Conservation (phyloP, 2,329 filamentous ascomycete genomes). For the Aspergillus ochraceus region DNA sequence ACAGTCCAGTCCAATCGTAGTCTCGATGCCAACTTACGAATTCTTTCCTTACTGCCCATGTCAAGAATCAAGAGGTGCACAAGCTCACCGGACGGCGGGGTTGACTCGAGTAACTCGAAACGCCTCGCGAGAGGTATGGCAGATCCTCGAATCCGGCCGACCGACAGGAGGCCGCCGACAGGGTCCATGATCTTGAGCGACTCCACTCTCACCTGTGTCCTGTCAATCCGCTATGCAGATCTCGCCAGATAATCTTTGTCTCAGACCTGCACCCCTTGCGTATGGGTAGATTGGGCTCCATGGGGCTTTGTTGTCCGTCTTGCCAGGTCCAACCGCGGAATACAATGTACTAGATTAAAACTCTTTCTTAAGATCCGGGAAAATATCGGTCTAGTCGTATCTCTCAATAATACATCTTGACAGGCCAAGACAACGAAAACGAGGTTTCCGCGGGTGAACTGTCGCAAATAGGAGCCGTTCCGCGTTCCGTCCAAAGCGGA, state of each 20-base stretch:
- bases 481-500: background rate
- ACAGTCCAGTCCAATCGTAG: background rate
- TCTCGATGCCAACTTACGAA: background rate
- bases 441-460: no score
- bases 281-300: background rate
- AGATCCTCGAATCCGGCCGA: background rate
- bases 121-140: background rate
- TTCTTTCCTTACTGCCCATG: background rate
- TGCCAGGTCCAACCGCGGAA: background rate
- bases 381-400: background rate
- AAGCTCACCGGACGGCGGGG: background rate
- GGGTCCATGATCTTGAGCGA: background rate
- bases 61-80: background rate
- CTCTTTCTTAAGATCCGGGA: background rate
- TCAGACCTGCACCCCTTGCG: background rate
- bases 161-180: background rate
- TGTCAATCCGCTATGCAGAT: background rate
- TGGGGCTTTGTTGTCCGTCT: background rate
- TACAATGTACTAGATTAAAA: background rate
- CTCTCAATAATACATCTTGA: no score
- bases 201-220: background rate
- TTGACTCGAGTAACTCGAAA: background rate
- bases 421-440: background rate
- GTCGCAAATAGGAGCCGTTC: background rate
- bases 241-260: background rate